Evolutionary conservation across 371 early-diverging fungal species (phyloP), one percentile per base, ranked within the genome.

Genomic region (Nosema muscidifuracis): DNA sequence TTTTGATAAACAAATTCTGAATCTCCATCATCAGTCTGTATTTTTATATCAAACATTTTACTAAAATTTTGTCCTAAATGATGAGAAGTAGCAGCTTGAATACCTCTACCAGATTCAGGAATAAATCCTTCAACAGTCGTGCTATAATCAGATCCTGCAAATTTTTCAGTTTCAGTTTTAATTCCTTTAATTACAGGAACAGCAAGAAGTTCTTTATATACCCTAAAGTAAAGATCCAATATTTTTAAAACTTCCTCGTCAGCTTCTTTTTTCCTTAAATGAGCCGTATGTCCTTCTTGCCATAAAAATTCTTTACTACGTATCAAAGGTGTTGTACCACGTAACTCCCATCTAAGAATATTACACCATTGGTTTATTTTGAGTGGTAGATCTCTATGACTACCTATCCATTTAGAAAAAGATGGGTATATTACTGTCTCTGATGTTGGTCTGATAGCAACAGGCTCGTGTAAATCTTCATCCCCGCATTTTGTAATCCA

Each of bases 251-350:
- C 95, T 85, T 99, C 98, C 31, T 80, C 71, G 81, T 89, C 93
- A 51, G 97, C 94, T 63, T 89, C 92, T 43, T 88, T 88, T 84
- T 90, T 87, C 47, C 88, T 91, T 69, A 93, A 87, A 80, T 92
- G 91, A 15, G 95, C 97, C 38, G 95, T 94, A 86, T 99, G 99
- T 57, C 98, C 98, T 85, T 99, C 99, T 84, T 99, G 99, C 99
- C 98, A 99, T 76, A 97, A 86, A 86, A 99, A 97, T 86, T 99
- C 99, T 78, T 98, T 90, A 18, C 97, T 96, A 74, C 98, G 88
- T 71, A 99, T 85, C 87, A 99, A 97, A 60, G 97, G 97, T 83
- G 94, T 77, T 64, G 97, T 95, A 81, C 95, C 89, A 86, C 96
- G 97, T 85, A 97, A 94, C 86, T 99, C 99, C 99, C 99, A 99